Evolutionary conservation across 2,329 filamentous ascomycete species (phyloP), one percentile per base, ranked within the genome.

Genomic region (Fusarium sp.): DNA sequence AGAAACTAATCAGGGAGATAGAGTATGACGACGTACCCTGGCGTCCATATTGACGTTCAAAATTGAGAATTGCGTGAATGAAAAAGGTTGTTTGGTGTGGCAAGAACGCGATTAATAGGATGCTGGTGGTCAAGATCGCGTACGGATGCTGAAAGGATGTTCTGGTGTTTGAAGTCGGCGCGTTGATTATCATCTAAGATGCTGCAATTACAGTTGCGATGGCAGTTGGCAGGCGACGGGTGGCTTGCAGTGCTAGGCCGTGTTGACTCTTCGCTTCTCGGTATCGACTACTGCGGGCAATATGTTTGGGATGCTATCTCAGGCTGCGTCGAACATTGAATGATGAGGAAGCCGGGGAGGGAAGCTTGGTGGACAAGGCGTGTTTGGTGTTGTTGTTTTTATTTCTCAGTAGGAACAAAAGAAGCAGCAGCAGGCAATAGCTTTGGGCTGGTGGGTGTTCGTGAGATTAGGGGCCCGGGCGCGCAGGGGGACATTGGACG

Each of bases 1-100:
- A 35, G 48, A 38, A 29, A 18, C 27, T 42, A 56, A 42, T 25
- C 59, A 67, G 66, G 75, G 63, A 57, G 64, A 51, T 27, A 62
- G 29, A 62, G 72, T 33, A 51, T 27, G 29, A 38, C 42, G 55
- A 80, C 80, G 66, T 76, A 82, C 80, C 75, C 79, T 78, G 59
- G 80, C 79, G 73, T 82, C 80, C 80, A 82, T 82, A 48, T 49
- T 77, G 63, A 69, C 67, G 63, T 69, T 65, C 45, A 44, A 63
- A 63, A 65, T 52, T 63, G 67, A 52, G 67, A 66, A 62, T 55
- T 70, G 59, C 44, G 63, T 62, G 49, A 42, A n/a, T 55, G 39
- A 67, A 63, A 38, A 42, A 70, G 64, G 52, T 45, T 73, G 67
- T 58, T 58, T 51, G 68, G 66, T 57, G 54, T 69, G 66, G 65